Evolutionary conservation across 208 protist species (phyloP).

Genomic region (Tritrichomonas foetus): DNA sequence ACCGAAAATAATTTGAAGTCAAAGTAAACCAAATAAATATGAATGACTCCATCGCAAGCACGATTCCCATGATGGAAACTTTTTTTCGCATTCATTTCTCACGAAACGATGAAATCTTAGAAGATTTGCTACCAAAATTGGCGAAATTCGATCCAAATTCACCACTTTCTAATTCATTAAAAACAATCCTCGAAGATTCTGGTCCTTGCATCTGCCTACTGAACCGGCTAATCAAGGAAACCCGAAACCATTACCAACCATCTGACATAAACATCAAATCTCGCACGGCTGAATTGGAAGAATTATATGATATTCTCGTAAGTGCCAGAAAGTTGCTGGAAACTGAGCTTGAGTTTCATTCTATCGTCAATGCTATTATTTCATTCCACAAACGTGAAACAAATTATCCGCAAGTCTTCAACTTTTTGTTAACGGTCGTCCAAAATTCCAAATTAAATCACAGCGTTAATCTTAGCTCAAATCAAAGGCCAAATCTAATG

Average conservation of each 20-base stretch:
- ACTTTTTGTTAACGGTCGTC: neutral
- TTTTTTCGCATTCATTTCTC: conserved; percentile 8
- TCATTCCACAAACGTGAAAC: conserved; percentile 1
- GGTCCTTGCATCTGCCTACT: neutral
- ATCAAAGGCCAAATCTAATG: too few relatives aligned
- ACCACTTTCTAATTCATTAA: neutral
- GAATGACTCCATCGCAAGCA: too few relatives aligned
- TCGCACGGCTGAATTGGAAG: neutral
- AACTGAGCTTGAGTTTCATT: neutral
- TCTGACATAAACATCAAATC: neutral
- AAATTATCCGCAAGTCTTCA: neutral
- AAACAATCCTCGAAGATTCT: neutral
- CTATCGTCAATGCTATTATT: neutral
- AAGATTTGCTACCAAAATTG: neutral
- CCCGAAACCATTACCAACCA: neutral
- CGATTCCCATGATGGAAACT: neutral
- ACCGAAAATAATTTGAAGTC: too few relatives aligned
- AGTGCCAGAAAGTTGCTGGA: neutral
- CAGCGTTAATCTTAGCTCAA: neutral
- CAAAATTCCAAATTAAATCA: neutral
- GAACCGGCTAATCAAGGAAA: neutral
- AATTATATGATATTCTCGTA: neutral
- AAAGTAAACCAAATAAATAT: too few relatives aligned
- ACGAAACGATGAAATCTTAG: neutral
- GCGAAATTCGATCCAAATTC: neutral